Evolutionary conservation across 495 filamentous ascomycete species (phyloP).

Genomic region (Neurospora sp.): DNA sequence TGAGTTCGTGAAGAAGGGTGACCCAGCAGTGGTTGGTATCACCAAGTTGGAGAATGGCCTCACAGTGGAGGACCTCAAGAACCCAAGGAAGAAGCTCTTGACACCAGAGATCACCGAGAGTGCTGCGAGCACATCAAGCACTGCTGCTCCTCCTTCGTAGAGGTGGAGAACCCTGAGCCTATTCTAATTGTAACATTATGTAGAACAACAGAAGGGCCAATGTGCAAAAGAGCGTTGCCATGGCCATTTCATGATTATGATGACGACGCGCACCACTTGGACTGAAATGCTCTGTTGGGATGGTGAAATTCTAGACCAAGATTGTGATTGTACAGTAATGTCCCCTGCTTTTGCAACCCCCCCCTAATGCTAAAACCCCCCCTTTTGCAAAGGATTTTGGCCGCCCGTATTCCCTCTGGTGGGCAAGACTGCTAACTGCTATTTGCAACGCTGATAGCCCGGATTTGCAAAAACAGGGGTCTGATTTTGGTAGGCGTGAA

Average conservation of each 20-base stretch:
- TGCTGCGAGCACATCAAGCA: constrained; percentile 2
- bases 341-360: no score
- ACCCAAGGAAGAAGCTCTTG: constrained; percentile 49
- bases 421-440: no score
- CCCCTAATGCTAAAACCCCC: no score
- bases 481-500: no score
- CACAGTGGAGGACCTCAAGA: constrained; percentile 69
- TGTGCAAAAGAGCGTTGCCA: not conserved
- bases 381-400: no score
- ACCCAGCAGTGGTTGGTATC: constrained; percentile 79
- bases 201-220: not conserved
- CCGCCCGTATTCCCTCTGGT: no score
- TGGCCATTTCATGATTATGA: not conserved
- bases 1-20: constrained; percentile 91
- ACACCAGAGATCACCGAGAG: not conserved
- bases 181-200: constrained; percentile 6
- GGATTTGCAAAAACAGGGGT: no score
- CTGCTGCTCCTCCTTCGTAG: constrained; percentile 19
- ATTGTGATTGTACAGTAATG: no score
- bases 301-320: not conserved
- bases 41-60: constrained; percentile 81
- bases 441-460: no score
- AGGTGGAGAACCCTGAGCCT: not conserved
- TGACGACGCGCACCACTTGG: not conserved
- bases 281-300: not conserved